A percentile compares a stretch with the other conserved stretches of the same genome.
These are phyloP conservation scores for Kwoniella shivajii DNA, from an alignment of 1,284 basidiomycete genomes.

Conservation along the genomic window DNA sequence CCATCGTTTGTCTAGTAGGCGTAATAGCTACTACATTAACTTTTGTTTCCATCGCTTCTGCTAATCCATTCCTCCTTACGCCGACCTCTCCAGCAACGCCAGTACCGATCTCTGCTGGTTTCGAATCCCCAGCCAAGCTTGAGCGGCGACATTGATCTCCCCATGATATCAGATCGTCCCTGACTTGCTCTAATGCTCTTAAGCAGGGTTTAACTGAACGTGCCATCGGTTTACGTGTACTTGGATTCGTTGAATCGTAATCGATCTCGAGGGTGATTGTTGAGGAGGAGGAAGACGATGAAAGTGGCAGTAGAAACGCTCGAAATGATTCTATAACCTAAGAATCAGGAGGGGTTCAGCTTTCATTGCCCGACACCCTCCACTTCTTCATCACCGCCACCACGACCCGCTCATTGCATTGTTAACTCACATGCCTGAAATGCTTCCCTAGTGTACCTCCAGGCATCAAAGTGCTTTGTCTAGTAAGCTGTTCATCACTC, in stretches of 20 bases:
- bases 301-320: conserved; percentile 38
- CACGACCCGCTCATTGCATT: too few relatives aligned
- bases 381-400: neutral
- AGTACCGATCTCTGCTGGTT: neutral
- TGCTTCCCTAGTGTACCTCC: conserved; percentile 50
- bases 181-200: conserved; percentile 26
- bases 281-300: neutral
- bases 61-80: conserved; percentile 18
- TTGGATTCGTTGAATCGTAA: conserved; percentile 43
- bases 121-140: neutral
- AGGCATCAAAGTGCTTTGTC: conserved; percentile 40
- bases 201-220: conserved; percentile 30
- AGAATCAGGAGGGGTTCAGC: too few relatives aligned
- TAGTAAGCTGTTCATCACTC: conserved; percentile 35
- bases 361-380: too few relatives aligned
- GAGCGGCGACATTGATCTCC: conserved; percentile 1
- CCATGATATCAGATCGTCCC: conserved; percentile 30
- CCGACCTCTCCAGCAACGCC: conserved; percentile 19
- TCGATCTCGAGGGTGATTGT: conserved; percentile 30
- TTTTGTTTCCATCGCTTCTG: conserved; percentile 25
- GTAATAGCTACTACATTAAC: conserved; percentile 44
- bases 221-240: conserved; percentile 29
- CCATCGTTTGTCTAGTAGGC: conserved; percentile 43
- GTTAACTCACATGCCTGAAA: conserved; percentile 44
- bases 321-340: conserved; percentile 46